Conservation (phyloP, 2,329 filamentous ascomycete species). For the Alternaria arbusti region DNA sequence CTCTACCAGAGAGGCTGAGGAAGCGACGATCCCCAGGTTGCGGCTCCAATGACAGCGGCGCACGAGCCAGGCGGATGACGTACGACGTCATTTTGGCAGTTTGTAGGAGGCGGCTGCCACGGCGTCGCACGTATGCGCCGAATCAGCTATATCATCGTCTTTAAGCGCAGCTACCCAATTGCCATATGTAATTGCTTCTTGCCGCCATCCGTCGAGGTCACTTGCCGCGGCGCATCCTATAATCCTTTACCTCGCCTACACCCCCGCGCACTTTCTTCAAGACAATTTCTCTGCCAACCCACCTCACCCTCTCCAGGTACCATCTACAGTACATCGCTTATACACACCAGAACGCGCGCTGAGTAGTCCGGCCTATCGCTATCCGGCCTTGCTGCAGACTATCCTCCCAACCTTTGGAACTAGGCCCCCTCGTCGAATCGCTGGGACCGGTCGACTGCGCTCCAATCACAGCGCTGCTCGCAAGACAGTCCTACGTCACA, state of each 20-base stretch:
- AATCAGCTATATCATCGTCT: slow-evolving; percentile 17
- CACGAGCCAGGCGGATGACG: slow-evolving; percentile 8
- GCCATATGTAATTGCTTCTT: slow-evolving; percentile 23
- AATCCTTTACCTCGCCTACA: not conserved
- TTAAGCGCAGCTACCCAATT: slow-evolving; percentile 10
- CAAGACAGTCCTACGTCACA: slow-evolving; percentile 43
- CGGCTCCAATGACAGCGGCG: slow-evolving; percentile 20
- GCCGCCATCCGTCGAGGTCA: not conserved
- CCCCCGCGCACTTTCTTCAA: not conserved
- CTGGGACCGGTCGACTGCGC: slow-evolving; percentile 17
- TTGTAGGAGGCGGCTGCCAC: slow-evolving; percentile 3
- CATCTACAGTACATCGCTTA: slow-evolving; percentile 18
- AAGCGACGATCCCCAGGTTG: slow-evolving; percentile 9
- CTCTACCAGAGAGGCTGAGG: not conserved
- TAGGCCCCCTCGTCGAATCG: slow-evolving; percentile 23
- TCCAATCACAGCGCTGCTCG: slow-evolving; percentile 41
- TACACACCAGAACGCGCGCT: slow-evolving; percentile 4
- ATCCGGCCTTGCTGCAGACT: slow-evolving; percentile 26
- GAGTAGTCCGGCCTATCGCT: slow-evolving; percentile 9
- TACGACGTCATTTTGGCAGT: slow-evolving; percentile 20
- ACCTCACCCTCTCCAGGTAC: slow-evolving; percentile 5
- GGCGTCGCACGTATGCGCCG: slow-evolving; percentile 6
- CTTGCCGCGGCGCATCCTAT: slow-evolving; percentile 8
- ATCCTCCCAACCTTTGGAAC: slow-evolving; percentile 20
- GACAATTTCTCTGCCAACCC: slow-evolving; percentile 2